Evolutionary conservation across 2,329 filamentous ascomycete species (phyloP).

Genomic region (Aspergillus pseudoglaucus): DNA sequence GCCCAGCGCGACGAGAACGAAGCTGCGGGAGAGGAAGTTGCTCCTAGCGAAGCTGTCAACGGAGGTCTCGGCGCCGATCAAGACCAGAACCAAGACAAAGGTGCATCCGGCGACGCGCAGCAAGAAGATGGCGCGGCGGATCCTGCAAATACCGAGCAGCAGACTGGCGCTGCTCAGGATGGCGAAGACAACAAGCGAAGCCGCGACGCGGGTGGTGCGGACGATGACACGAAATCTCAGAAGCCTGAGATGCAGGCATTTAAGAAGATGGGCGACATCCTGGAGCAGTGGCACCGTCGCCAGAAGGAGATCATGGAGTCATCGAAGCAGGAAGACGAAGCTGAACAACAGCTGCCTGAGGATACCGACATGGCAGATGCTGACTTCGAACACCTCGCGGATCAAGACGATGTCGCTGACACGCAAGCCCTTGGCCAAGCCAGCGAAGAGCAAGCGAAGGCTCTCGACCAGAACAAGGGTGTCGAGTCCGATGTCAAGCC

Average conservation of each 20-base stretch:
- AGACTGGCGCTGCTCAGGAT: constrained; percentile 36
- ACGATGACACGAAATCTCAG: constrained; percentile 27
- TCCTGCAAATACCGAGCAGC: constrained; percentile 42
- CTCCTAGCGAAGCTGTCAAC: constrained; percentile 35
- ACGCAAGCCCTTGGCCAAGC: constrained; percentile 87
- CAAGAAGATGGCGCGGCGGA: constrained; percentile 40
- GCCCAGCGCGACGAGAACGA: constrained; percentile 44
- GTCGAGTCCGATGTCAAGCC: constrained; percentile 60
- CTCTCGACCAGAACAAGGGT: constrained; percentile 82
- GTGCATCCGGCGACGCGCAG: constrained; percentile 42
- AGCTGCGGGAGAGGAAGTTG: constrained; percentile 50
- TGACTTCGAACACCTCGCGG: constrained; percentile 90
- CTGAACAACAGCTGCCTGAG: constrained; percentile 43
- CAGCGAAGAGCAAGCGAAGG: constrained; percentile 76
- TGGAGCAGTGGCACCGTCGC: constrained; percentile 88
- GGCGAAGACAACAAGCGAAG: constrained; percentile 33
- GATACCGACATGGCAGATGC: constrained; percentile 67
- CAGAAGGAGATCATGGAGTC: constrained; percentile 71
- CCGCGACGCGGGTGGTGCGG: constrained; percentile 29
- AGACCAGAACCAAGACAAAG: constrained; percentile 38
- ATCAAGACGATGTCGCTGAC: constrained; percentile 76
- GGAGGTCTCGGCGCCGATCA: constrained; percentile 34
- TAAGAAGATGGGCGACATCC: constrained; percentile 86
- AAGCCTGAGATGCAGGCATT: constrained; percentile 62
- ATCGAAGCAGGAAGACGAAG: constrained; percentile 46